These are phyloP conservation scores for Peronosclerospora sorghi DNA, from an alignment of 352 stramenopile species.

Conservation along the genomic window DNA sequence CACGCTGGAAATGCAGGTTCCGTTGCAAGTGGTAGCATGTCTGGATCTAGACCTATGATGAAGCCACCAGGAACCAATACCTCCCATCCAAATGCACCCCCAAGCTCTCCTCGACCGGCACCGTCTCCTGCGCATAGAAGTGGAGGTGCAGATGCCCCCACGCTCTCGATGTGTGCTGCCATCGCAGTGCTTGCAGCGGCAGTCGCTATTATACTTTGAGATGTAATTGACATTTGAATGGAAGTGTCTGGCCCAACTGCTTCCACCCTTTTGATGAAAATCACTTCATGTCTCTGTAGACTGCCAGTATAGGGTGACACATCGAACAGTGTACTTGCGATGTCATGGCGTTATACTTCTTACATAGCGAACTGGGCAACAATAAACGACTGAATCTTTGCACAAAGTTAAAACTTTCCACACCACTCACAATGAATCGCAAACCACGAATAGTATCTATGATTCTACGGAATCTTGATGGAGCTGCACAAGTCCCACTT, in stretches of 20 bases:
- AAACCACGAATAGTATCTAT: too few relatives aligned
- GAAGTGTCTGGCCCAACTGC: too few relatives aligned
- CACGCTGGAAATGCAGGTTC: not conserved
- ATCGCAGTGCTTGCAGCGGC: constrained; percentile 8
- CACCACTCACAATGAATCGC: too few relatives aligned
- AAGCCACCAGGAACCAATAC: constrained; percentile 4
- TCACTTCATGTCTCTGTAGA: too few relatives aligned
- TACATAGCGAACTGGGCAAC: too few relatives aligned
- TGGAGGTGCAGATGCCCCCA: constrained; percentile 1
- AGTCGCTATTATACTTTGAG: constrained; percentile 10
- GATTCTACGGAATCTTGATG: constrained; percentile 44
- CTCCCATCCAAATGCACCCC: not conserved
- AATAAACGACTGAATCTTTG: too few relatives aligned
- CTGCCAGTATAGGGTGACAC: too few relatives aligned
- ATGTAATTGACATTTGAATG: too few relatives aligned
- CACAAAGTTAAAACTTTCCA: too few relatives aligned
- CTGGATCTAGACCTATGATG: constrained; percentile 6
- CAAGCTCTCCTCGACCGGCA: constrained; percentile 1
- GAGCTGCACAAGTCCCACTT: constrained; percentile 60
- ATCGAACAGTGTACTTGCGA: too few relatives aligned
- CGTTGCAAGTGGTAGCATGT: not conserved
- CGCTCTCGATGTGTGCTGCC: constrained; percentile 7
- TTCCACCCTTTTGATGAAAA: too few relatives aligned
- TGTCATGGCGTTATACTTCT: too few relatives aligned
- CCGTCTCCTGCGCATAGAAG: constrained; percentile 6